Conservation (phyloP, 2,329 filamentous ascomycete genomes). For the Juglanconis oblonga region DNA sequence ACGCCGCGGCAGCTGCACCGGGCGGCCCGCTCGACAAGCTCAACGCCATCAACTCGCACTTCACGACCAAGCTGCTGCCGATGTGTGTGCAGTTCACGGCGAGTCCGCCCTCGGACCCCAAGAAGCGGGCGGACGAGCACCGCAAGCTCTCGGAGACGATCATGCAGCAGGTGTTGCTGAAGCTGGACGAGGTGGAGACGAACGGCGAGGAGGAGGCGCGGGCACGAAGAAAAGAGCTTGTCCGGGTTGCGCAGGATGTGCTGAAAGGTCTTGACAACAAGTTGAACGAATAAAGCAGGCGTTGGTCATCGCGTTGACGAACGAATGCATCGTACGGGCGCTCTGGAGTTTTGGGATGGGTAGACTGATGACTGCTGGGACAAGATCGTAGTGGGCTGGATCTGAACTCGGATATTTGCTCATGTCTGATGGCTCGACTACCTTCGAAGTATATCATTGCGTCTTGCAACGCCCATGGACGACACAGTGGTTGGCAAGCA, state of each 20-base stretch:
- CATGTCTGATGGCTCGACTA: neutral
- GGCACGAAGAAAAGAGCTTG: conserved; percentile 65
- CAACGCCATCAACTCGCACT: conserved; percentile 62
- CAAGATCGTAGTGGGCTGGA: neutral
- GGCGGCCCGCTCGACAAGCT: conserved; percentile 58
- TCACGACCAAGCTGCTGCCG: conserved; percentile 63
- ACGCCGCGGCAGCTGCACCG: conserved; percentile 29
- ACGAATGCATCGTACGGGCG: neutral
- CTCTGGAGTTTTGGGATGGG: neutral
- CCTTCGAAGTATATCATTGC: neutral
- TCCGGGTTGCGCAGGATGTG: conserved; percentile 67
- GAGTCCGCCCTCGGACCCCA: conserved; percentile 61
- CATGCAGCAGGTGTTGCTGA: conserved; percentile 72
- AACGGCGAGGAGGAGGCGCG: conserved; percentile 66
- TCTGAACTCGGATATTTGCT: neutral
- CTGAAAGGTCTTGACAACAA: conserved; percentile 60
- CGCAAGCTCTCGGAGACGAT: conserved; percentile 73
- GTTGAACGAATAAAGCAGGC: neutral
- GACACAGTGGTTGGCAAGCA: neutral
- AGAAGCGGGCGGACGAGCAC: conserved; percentile 72
- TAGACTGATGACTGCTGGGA: neutral
- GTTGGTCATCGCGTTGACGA: neutral
- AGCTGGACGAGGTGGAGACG: conserved; percentile 73
- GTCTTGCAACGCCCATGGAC: neutral
- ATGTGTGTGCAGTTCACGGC: conserved; percentile 60